phyloP scores from a whole-genome alignment of 305 asterid genomes.

The Fraxinus velutina region DNA sequence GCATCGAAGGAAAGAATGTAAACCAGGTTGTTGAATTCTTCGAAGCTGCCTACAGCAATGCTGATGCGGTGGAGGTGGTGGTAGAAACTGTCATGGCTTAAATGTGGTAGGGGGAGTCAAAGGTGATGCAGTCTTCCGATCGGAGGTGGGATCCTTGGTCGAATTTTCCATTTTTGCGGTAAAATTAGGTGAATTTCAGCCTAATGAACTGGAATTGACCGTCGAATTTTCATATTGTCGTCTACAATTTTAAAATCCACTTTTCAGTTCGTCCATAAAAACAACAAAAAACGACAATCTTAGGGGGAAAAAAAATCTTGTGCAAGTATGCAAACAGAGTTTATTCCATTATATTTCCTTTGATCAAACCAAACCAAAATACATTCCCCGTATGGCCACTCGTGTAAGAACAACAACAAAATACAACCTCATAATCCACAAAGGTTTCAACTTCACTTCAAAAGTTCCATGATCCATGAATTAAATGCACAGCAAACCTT shows the following conservation, averaged over 20 bases:
- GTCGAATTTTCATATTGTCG: neutral
- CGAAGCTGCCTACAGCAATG: conserved; percentile 74
- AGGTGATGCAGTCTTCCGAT: conserved; percentile 42
- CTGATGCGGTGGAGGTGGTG: conserved; percentile 30
- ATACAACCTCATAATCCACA: neutral
- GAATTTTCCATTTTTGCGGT: conserved; percentile 44
- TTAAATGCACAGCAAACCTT: conserved; percentile 57
- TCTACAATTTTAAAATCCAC: neutral
- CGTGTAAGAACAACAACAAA: neutral
- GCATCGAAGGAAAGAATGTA: conserved; percentile 64
- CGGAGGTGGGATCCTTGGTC: conserved; percentile 36
- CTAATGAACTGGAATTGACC: neutral
- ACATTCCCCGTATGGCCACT: neutral
- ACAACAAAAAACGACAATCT: neutral
- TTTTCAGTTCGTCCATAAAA: neutral
- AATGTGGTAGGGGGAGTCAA: conserved; percentile 51
- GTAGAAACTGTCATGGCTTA: conserved; percentile 76
- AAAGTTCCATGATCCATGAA: conserved; percentile 69
- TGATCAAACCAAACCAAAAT: neutral
- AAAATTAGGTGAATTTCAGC: neutral
- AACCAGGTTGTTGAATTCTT: conserved; percentile 64
- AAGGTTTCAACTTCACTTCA: conserved; percentile 34
- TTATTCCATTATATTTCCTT: neutral
- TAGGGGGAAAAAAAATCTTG: neutral
- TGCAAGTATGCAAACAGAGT: neutral